Conservation (phyloP, 192 early-diverging fungal species). For the Linnemannia elongata region DNA sequence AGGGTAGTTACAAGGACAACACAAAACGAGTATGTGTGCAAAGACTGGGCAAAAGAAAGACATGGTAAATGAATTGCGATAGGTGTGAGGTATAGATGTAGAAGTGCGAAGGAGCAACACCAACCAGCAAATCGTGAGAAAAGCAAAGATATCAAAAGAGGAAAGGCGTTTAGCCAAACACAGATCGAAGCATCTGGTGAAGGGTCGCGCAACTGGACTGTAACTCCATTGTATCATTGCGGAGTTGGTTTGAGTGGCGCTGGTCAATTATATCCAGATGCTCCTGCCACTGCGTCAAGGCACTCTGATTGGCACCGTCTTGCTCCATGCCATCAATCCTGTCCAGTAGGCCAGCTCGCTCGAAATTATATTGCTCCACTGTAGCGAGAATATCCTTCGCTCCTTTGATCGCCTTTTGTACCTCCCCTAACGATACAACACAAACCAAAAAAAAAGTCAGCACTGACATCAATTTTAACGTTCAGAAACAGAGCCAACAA, state of each 20-base stretch:
- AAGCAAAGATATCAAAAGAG: neutral
- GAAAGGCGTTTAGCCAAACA: neutral
- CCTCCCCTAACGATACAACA: conserved; percentile 2
- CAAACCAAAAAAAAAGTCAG: neutral
- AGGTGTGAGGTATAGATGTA: no score
- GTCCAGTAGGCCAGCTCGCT: neutral
- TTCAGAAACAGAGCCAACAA: neutral
- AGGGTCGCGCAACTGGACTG: neutral
- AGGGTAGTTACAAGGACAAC: neutral
- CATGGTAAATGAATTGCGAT: no score
- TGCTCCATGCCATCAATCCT: neutral
- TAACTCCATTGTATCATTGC: neutral
- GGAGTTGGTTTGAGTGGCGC: neutral
- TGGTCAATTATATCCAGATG: neutral
- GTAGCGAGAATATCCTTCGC: conserved; percentile 14
- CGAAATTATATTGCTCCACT: neutral
- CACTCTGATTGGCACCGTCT: neutral
- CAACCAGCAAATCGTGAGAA: neutral
- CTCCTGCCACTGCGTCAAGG: neutral
- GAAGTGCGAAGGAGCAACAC: neutral
- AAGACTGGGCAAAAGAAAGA: no score
- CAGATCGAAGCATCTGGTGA: neutral
- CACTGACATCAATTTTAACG: neutral
- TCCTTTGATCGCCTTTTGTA: neutral
- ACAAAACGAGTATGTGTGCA: neutral